Conservation (phyloP, 2,329 filamentous ascomycete species). For the Akanthomyces dipterigenus region DNA sequence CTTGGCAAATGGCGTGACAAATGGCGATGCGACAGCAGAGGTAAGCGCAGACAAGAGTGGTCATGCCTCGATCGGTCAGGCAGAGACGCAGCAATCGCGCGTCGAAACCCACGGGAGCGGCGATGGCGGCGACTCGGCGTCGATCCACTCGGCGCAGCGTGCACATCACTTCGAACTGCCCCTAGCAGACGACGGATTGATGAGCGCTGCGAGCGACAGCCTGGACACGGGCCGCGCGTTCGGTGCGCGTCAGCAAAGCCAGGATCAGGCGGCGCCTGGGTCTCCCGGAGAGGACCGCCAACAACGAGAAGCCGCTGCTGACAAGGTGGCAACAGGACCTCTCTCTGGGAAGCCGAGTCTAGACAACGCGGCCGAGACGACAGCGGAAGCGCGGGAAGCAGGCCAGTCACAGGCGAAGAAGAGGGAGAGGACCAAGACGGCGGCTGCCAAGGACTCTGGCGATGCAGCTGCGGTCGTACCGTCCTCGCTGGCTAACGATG, state of each 20-base stretch:
- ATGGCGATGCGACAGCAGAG: conserved; percentile 12
- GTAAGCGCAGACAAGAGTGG: conserved; percentile 19
- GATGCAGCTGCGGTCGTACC: conserved; percentile 6
- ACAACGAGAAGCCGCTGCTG: conserved; percentile 14
- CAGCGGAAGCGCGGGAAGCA: neutral
- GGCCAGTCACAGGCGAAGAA: neutral
- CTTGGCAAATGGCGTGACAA: conserved; percentile 1
- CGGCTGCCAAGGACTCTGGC: neutral
- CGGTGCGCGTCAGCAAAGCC: neutral
- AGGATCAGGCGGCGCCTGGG: neutral
- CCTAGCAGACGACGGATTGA: conserved; percentile 17
- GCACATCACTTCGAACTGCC: conserved; percentile 18
- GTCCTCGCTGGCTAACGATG: neutral
- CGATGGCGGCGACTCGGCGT: conserved; percentile 17
- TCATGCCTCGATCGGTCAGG: conserved; percentile 18
- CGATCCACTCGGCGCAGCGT: conserved; percentile 24
- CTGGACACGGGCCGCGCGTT: conserved; percentile 14
- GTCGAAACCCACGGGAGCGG: conserved; percentile 15
- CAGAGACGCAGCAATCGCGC: conserved; percentile 25
- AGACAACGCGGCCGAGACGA: neutral
- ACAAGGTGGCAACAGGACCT: conserved; percentile 14
- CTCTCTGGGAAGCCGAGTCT: conserved; percentile 3
- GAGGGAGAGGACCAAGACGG: neutral
- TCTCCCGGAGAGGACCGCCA: conserved; percentile 4
- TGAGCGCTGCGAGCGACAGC: conserved; percentile 19